Percentiles rank a stretch among this genome's conserved stretches.
These are phyloP conservation scores for Solioccasus polychromus DNA, from an alignment of 768 basidiomycete genomes.

Conservation along the genomic window DNA sequence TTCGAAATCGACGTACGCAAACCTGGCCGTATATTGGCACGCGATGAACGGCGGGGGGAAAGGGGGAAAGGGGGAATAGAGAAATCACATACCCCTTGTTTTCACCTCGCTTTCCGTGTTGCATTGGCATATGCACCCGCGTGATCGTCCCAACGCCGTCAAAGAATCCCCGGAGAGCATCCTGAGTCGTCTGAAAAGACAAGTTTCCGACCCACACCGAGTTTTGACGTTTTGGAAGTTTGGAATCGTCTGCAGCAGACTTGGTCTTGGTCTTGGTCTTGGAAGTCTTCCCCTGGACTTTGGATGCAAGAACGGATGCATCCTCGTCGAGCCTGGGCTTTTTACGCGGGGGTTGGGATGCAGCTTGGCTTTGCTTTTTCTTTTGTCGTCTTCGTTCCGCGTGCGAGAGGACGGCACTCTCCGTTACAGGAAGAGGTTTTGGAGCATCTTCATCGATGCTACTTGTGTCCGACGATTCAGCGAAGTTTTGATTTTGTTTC, in stretches of 20 bases:
- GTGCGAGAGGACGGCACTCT: constrained; percentile 62
- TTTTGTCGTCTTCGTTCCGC: constrained; percentile 67
- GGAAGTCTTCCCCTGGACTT: background rate
- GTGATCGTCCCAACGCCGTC: constrained; percentile 71
- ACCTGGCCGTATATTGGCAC: constrained; percentile 45
- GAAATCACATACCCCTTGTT: constrained; percentile 70
- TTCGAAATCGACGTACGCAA: constrained; percentile 94
- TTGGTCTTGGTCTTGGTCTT: constrained; percentile 1
- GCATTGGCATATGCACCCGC: constrained; percentile 83
- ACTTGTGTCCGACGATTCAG: constrained; percentile 18
- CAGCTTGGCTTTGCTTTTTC: constrained; percentile 38
- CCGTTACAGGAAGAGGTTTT: constrained; percentile 1
- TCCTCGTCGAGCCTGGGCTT: constrained; percentile 45
- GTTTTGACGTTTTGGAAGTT: constrained; percentile 60
- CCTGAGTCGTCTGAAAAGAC: constrained; percentile 81
- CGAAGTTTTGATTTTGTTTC: constrained; percentile 19
- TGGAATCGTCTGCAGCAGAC: constrained; percentile 3
- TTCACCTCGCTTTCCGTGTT: constrained; percentile 56
- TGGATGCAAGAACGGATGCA: background rate
- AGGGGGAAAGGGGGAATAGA: background rate
- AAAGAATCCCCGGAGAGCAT: constrained; percentile 70
- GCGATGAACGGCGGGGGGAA: background rate
- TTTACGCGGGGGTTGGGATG: constrained; percentile 31
- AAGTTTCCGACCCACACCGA: constrained; percentile 97
- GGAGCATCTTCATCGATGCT: constrained; percentile 8